Base-by-base conservation (phyloP, 345 rosid species). In the Populus deltoides region DNA sequence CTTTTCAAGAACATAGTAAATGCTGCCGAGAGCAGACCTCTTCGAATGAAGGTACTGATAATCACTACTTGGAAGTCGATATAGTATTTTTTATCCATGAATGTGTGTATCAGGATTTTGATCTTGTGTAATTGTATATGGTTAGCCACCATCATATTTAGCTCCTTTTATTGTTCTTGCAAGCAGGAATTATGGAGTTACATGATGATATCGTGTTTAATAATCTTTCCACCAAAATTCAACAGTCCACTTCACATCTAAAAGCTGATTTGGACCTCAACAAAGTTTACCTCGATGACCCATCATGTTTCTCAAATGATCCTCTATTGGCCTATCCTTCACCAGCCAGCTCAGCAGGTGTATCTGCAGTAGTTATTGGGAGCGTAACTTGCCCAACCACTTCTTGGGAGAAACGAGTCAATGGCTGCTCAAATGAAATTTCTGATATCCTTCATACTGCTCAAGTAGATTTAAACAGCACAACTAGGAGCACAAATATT, bases 221-320 rank as follows among this genome's bases (percentile, higher is more conserved):
- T 51, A 55, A 65, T 71, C 45, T 25, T 43, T 80, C 70, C 11
- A n/a, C 83, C 1, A 62, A 75, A 77, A 68, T 72, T 69, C 83
- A 39, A 39, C 77, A 49, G 22, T 35, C 66, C 36, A 12, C 59
- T 75, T 76, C 81, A 17, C 24, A 6, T 76, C 71, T 74, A 72
- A 82, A 47, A 18, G 38, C 73, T 45, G 47, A 20, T 27, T 13
- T 85, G 29, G 89, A 87, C 69, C 92, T 89, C 71, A 89, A 86
- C 65, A 51, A 81, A 78, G 77, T 75, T 86, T 73, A 62, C 63
- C 71, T 73, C 17, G 89, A 83, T 62, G 84, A 82, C 73, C 72
- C 74, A 1, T 77, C 86, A 35, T 81, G 79, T 76, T 66, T 71
- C 79, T 83, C 78, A 22, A 59, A 81, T 36, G 80, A 77, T 82